Conservation (phyloP, 2,329 filamentous ascomycete genomes). For the Colletotrichum camelliae region DNA sequence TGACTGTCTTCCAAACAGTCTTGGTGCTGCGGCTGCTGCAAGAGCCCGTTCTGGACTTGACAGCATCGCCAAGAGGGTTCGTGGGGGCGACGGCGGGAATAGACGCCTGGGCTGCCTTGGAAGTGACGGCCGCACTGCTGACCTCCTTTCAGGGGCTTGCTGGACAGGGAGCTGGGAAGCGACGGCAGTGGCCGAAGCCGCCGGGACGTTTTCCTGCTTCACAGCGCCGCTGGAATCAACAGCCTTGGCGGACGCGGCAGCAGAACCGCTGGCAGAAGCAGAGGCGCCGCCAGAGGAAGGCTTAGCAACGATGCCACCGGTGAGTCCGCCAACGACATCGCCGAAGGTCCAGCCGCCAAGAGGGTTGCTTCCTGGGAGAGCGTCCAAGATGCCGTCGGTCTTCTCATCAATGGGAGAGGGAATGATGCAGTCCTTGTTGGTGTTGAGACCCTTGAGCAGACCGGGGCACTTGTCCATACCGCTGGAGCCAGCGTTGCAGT, state of each 20-base stretch:
- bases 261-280: background rate
- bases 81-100: constrained; percentile 16
- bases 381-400: constrained; percentile 46
- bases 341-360: constrained; percentile 55
- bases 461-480: constrained; percentile 69
- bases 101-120: background rate
- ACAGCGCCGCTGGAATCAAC: background rate
- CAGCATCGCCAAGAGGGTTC: background rate
- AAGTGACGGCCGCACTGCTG: background rate
- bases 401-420: constrained; percentile 50
- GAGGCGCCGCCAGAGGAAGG: background rate
- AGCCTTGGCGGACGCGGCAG: background rate
- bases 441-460: constrained; percentile 59
- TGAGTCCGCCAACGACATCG: background rate
- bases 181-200: background rate
- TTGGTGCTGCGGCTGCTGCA: constrained; percentile 33
- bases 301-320: constrained; percentile 1
- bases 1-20: constrained; percentile 52
- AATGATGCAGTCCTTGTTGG: constrained; percentile 55
- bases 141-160: background rate
- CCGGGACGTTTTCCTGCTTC: background rate
- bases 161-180: constrained; percentile 11
- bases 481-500: constrained; percentile 63
- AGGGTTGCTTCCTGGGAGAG: constrained; percentile 61
- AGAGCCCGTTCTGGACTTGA: constrained; percentile 21